Conservation (phyloP, 495 filamentous ascomycete species). For the Talaromyces stipitatus region DNA sequence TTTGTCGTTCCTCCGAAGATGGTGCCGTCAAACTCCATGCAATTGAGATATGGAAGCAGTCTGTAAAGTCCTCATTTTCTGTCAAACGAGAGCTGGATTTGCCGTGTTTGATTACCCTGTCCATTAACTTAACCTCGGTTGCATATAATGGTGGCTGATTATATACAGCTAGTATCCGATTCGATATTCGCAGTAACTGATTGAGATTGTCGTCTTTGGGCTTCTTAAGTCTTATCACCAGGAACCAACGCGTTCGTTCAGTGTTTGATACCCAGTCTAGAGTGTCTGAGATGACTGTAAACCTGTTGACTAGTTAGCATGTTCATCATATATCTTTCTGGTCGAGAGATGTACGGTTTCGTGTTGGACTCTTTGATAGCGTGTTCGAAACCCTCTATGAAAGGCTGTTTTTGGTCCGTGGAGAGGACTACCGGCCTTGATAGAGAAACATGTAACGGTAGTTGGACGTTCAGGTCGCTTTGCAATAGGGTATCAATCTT, state of each 20-base stretch:
- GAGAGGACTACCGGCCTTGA: constrained; percentile 64
- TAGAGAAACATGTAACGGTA: constrained; percentile 84
- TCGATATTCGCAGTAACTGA: constrained; percentile 55
- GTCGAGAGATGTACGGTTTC: constrained; percentile 18
- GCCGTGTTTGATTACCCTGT: not conserved
- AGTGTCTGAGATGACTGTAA: constrained; percentile 34
- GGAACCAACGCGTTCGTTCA: constrained; percentile 77
- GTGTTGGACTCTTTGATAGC: constrained; percentile 34
- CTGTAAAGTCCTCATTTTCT: constrained; percentile 26
- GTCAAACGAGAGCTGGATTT: not conserved
- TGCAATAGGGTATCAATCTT: constrained; percentile 54
- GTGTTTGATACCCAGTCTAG: constrained; percentile 65
- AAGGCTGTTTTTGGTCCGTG: constrained; percentile 56
- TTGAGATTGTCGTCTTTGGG: constrained; percentile 50
- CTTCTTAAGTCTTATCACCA: constrained; percentile 57
- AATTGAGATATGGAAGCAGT: constrained; percentile 72
- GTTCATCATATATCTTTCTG: not conserved
- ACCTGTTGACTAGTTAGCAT: constrained; percentile 25
- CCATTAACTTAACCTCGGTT: not conserved
- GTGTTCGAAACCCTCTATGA: constrained; percentile 37
- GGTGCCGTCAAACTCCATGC: constrained; percentile 58
- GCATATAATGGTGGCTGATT: constrained; percentile 68
- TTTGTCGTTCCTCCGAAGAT: constrained; percentile 11
- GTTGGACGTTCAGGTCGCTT: constrained; percentile 68
- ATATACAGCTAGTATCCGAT: constrained; percentile 49